phyloP scores from a whole-genome alignment of 352 stramenopile genomes.

The Pythium oligandrum region DNA sequence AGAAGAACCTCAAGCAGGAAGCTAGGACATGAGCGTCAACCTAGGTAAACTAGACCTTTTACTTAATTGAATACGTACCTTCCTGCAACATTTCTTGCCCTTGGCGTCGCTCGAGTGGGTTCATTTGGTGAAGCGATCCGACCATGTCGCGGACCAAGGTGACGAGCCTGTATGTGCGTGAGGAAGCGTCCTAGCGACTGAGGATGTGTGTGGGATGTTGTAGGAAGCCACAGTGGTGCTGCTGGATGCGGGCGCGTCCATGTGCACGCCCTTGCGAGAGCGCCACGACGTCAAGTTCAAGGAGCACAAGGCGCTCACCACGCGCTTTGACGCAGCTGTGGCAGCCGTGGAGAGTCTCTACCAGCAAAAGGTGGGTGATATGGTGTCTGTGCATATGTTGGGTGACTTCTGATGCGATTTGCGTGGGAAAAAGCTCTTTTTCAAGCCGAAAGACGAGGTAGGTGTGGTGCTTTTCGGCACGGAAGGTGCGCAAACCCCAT shows the following conservation, averaged over 20 bases:
- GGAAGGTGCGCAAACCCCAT: constrained; percentile 17
- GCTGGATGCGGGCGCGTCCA: constrained; percentile 61
- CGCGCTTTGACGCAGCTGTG: constrained; percentile 57
- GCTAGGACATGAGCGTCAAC: constrained; percentile 1
- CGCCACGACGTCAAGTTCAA: constrained; percentile 22
- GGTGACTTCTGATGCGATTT: not conserved
- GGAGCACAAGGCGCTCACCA: constrained; percentile 14
- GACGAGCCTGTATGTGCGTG: not conserved
- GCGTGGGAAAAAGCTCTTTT: constrained; percentile 43
- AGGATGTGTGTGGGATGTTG: not conserved
- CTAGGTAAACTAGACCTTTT: constrained; percentile 1
- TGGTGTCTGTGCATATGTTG: not conserved
- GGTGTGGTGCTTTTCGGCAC: constrained; percentile 76
- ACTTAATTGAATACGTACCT: constrained; percentile 11
- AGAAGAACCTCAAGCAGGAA: constrained; percentile 22
- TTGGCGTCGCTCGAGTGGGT: not conserved
- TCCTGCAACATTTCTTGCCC: constrained; percentile 18
- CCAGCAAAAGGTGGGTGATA: constrained; percentile 53
- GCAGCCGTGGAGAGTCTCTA: constrained; percentile 53
- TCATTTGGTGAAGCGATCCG: constrained; percentile 4
- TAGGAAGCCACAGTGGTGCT: constrained; percentile 69
- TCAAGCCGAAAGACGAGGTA: constrained; percentile 76
- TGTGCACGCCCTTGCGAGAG: constrained; percentile 49
- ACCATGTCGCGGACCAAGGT: constrained; percentile 18
- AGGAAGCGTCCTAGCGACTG: not conserved